Conservation (phyloP, 2,329 filamentous ascomycete genomes). For the Fusarium avenaceum region DNA sequence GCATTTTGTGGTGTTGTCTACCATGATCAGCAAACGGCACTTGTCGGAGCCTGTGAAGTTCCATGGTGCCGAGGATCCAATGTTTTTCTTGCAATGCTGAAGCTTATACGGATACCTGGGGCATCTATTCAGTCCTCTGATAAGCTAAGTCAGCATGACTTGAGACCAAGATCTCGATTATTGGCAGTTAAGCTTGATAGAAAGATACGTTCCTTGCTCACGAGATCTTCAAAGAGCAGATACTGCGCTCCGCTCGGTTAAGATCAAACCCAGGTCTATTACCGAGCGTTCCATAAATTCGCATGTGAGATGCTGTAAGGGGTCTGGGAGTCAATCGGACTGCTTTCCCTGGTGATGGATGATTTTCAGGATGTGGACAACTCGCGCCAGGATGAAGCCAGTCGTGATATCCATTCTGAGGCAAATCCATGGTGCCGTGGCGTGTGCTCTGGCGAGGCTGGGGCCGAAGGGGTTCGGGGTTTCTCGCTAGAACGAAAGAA, state of each 20-base stretch:
- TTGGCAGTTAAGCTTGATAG: not conserved
- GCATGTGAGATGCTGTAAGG: constrained; percentile 9
- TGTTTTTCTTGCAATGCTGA: constrained; percentile 4
- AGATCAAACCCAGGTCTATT: constrained; percentile 34
- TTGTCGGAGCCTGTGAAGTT: constrained; percentile 22
- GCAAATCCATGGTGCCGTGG: constrained; percentile 31
- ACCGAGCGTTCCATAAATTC: constrained; percentile 24
- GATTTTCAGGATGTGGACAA: constrained; percentile 25
- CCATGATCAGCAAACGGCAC: constrained; percentile 27
- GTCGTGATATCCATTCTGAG: constrained; percentile 37
- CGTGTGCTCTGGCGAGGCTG: constrained; percentile 27
- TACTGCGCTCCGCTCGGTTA: constrained; percentile 27
- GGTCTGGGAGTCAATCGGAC: constrained; percentile 8
- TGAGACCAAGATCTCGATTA: not conserved
- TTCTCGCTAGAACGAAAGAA: constrained; percentile 25
- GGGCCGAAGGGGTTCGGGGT: constrained; percentile 8
- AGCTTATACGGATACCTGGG: constrained; percentile 3
- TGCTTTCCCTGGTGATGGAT: constrained; percentile 19
- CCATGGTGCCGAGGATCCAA: constrained; percentile 14
- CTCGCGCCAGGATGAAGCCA: constrained; percentile 39
- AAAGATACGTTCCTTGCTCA: constrained; percentile 2
- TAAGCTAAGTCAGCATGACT: not conserved
- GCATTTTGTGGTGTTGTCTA: constrained; percentile 28
- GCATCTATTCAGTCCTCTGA: constrained; percentile 3
- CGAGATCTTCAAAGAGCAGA: constrained; percentile 1